Base-by-base conservation (phyloP, 345 rosid species). In the Citrus trifoliata region DNA sequence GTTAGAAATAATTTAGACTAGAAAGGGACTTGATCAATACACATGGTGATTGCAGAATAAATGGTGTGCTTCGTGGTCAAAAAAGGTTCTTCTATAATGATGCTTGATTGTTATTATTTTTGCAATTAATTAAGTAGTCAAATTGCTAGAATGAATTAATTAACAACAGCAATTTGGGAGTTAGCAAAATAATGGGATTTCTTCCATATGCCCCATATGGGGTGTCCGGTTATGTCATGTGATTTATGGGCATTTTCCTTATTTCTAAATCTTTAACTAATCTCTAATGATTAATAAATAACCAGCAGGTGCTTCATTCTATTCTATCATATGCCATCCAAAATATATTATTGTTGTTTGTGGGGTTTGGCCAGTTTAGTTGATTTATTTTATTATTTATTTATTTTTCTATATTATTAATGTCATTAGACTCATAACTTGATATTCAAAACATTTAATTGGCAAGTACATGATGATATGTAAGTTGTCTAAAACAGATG, bases 151-250 rank as follows among this genome's bases (percentile, higher is more conserved):
- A 32, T 71, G 5, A 12, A 74, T 35, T 58, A n/a, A 61, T 74
- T 74, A 75, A 60, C 33, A 40, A 48, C 16, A 21, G 71, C 78
- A 72, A 22, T 66, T 61, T 77, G 75, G 73, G 48, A 76, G 33
- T 66, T 67, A 42, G 77, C 64, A 67, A 77, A 38, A 73, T 69
- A 82, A 78, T 77, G 82, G 83, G 85, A 87, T 85, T 83, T 85
- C 80, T 79, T 48, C 70, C 88, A 83, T 82, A 87, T 85, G 89
- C 51, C 51, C 51, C 51, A 46, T 46, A 46, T 46, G 89, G 83
- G n/a, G 14, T 77, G 88, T 85, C 83, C 84, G 71, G 77, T 64
- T 79, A 60, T 81, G 81, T 80, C 87, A 82, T 74, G 87, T 87
- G 89, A 70, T 70, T 67, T 85, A 88, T 82, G 81, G 84, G 78